Base-by-base conservation (phyloP, 2,329 filamentous ascomycete species). In the Hymenoscyphus repandus region DNA sequence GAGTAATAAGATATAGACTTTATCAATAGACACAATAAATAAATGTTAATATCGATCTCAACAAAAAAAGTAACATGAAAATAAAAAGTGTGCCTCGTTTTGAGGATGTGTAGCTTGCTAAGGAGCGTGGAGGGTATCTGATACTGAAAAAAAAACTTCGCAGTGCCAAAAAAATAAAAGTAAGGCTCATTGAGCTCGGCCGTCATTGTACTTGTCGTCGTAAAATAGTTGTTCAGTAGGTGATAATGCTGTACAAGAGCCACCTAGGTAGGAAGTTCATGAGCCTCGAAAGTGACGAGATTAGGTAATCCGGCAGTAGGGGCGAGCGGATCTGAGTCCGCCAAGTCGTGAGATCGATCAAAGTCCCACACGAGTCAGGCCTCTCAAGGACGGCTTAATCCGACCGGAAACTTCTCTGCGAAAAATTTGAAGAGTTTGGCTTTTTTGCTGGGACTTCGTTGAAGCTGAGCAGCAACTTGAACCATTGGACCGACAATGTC, bases 401-500 rank as follows among this genome's bases (percentile, higher is more conserved):
- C 57, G 13, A 57, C 58, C 7, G 64, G 64, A 41, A 68, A 66
- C 52, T 65, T 68, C 34, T 64, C 62, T 15, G 63, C 55, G 47
- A 68, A 53, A 53, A 65, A 68, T 38, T 61, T 62, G 45, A 66
- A 49, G 30, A 68, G 39, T 46, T 64, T 65, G 12, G 60, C 53
- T 52, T 66, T 68, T 53, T 64, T 66, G 54, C 54, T 61, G 6
- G 61, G 62, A 37, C 46, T 64, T 22, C 59, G 52, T 49, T 62
- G 63, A 7, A 68, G 53, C 45, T 62, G 61, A 5, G 62, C 55
- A 13, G 64, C 60, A 33, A 60, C 62, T 54, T 66, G 60, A 2
- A 65, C 64, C 91, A 96, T 96, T 6, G 91, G 91, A 1, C 91
- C 91, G 40, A 96, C 90, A 65, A 96, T 95, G 68, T 95, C 91